These are phyloP conservation scores for Rhodomyrtus tomentosa DNA, from an alignment of 345 rosid species.

Conservation along the genomic window DNA sequence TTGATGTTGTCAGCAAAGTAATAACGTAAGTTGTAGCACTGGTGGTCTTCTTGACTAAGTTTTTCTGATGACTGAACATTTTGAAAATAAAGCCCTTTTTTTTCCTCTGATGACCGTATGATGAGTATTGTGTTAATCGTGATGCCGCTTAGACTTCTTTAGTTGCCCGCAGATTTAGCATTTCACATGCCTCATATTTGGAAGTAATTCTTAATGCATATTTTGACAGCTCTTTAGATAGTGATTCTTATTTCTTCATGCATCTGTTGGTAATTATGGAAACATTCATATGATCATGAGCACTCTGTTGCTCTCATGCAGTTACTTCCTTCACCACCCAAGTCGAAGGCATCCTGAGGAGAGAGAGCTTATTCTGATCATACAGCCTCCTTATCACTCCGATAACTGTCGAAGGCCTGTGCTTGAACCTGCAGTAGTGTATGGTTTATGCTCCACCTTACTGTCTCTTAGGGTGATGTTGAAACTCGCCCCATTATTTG, in stretches of 20 bases:
- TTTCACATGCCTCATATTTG: not conserved
- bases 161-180: not conserved
- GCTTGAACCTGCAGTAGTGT: not conserved
- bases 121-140: not conserved
- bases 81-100: not conserved
- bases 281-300: not conserved
- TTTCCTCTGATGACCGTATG: not conserved
- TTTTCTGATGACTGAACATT: not conserved
- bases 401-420: not conserved
- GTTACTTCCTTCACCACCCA: constrained; percentile 65
- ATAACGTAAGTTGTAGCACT: not conserved
- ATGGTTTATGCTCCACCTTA: not conserved
- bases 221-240: not conserved
- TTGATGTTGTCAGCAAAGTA: not conserved
- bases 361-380: not conserved
- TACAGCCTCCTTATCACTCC: not conserved
- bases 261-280: not conserved
- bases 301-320: constrained; percentile 8
- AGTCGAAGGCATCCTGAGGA: constrained; percentile 43
- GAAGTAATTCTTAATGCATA: not conserved
- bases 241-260: not conserved
- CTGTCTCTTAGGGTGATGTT: not conserved
- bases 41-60: not conserved
- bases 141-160: not conserved
- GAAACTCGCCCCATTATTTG: not conserved